Percentiles rank a stretch among this genome's conserved stretches.
These are phyloP conservation scores for Anthracocystis walkeri DNA, from an alignment of 1,284 basidiomycete species.

Conservation along the genomic window DNA sequence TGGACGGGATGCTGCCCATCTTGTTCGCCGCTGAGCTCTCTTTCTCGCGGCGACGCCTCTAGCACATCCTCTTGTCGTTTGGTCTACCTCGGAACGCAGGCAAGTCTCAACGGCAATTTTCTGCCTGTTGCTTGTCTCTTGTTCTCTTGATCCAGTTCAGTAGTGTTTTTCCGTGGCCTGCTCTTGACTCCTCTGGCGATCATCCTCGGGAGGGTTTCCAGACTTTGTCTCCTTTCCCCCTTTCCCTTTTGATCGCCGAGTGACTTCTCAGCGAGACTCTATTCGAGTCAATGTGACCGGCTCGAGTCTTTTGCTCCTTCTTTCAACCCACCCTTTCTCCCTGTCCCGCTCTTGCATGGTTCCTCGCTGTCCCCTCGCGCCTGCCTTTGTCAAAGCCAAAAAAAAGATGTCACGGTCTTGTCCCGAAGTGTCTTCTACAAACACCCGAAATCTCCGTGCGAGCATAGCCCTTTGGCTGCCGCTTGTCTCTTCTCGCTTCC, in stretches of 20 bases:
- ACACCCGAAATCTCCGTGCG: not conserved
- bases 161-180: constrained; percentile 26
- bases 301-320: constrained; percentile 8
- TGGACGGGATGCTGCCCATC: constrained; percentile 2
- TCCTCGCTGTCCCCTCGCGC: constrained; percentile 10
- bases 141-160: not conserved
- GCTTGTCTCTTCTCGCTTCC: not conserved
- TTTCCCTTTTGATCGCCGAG: constrained; percentile 4
- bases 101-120: constrained; percentile 5
- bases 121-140: constrained; percentile 4
- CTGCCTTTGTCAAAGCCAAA: constrained; percentile 10
- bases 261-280: constrained; percentile 5
- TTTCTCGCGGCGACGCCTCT: not conserved
- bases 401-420: constrained; percentile 1
- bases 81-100: not conserved
- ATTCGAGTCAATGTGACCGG: not conserved
- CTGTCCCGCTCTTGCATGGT: constrained; percentile 13
- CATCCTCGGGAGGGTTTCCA: not conserved
- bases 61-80: not conserved
- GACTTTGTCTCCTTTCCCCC: not conserved
- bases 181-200: constrained; percentile 17
- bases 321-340: not conserved
- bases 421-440: constrained; percentile 3
- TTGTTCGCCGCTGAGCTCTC: not conserved
- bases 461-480: not conserved